These are phyloP conservation scores for Chionographis japonica DNA, from an alignment of 106 monocot species.

Conservation along the genomic window DNA sequence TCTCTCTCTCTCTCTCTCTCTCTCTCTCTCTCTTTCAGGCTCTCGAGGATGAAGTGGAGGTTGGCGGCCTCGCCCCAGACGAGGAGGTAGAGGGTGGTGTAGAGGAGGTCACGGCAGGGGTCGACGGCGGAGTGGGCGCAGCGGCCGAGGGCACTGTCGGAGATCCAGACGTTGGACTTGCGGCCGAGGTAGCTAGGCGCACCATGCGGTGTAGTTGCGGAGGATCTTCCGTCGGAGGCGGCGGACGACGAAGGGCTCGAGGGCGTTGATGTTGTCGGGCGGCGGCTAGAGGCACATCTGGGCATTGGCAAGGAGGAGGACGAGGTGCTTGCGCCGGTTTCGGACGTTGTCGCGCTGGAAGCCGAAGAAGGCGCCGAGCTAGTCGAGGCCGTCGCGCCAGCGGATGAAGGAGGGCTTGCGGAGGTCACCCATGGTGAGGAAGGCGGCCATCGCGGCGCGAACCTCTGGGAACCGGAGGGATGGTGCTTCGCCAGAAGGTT, in stretches of 20 bases:
- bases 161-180: constrained; percentile 53
- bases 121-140: constrained; percentile 7
- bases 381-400: constrained; percentile 53
- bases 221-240: constrained; percentile 70
- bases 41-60: constrained; percentile 79
- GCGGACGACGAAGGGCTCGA: constrained; percentile 51
- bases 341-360: constrained; percentile 92
- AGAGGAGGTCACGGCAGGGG: constrained; percentile 72
- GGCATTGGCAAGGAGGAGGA: constrained; percentile 88
- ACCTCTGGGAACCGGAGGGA: constrained; percentile 69
- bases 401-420: constrained; percentile 42
- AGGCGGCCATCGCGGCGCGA: constrained; percentile 56
- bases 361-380: constrained; percentile 86
- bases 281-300: constrained; percentile 83
- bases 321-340: constrained; percentile 92
- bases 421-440: constrained; percentile 48
- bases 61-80: constrained; percentile 98
- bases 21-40: too few species aligned
- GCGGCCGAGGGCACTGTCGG: constrained; percentile 18
- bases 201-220: constrained; percentile 89
- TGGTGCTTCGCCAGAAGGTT: constrained; percentile 62
- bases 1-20: too few species aligned
- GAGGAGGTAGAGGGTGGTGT: constrained; percentile 71
- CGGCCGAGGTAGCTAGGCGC: constrained; percentile 72
- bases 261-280: constrained; percentile 58